These are phyloP conservation scores for Nakaseomyces glabratus DNA, from an alignment of 1,139 yeast species.

Conservation along the genomic window DNA sequence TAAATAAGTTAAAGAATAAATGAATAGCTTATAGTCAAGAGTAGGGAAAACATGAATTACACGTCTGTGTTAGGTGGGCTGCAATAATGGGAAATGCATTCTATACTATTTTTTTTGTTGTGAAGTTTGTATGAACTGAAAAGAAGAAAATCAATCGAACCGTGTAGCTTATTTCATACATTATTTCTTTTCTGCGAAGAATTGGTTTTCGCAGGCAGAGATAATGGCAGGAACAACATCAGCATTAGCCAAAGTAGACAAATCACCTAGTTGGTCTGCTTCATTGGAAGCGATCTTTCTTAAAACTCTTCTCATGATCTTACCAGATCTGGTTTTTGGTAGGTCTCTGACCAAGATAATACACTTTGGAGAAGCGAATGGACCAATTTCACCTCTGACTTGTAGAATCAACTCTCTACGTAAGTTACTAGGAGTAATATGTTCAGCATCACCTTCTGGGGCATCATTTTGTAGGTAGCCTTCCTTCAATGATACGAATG, in stretches of 20 bases:
- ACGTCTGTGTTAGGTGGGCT: no score
- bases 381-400: conserved; percentile 92
- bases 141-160: no score
- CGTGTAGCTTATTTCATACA: no score
- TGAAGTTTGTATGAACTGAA: no score
- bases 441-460: conserved; percentile 37
- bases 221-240: conserved; percentile 74
- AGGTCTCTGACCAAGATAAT: conserved; percentile 81
- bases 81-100: no score
- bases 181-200: conserved; percentile 13
- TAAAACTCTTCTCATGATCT: conserved; percentile 96
- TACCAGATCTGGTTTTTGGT: conserved; percentile 97
- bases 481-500: conserved; percentile 73
- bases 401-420: conserved; percentile 79
- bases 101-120: background rate
- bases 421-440: conserved; percentile 39
- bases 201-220: conserved; percentile 33
- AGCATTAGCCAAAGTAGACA: conserved; percentile 84
- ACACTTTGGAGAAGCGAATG: conserved; percentile 95
- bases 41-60: no score
- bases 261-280: conserved; percentile 89
- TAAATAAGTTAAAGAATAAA: no score
- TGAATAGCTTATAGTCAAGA: no score
- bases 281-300: conserved; percentile 86
- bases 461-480: conserved; percentile 36